Base-by-base conservation (phyloP, 2,329 filamentous ascomycete genomes). In the Pseudopithomyces maydicus region DNA sequence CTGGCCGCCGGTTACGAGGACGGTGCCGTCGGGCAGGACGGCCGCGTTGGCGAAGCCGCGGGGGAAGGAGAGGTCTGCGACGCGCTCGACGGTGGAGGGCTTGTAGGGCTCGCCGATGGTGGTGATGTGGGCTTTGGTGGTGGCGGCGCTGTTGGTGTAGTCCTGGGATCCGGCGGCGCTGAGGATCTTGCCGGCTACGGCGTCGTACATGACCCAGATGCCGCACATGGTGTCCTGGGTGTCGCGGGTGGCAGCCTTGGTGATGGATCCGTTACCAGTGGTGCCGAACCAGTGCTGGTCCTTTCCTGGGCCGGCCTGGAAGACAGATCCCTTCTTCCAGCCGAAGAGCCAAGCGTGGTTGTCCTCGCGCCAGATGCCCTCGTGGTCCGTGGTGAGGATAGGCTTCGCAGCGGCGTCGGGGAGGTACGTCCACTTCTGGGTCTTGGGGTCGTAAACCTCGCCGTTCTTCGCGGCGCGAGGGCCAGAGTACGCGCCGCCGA, bases 1-100 rank as follows among this genome's bases (percentile, higher is more conserved):
- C 43, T 66, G 62, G 12, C 67, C 67, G 5, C 66, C 67, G 10
- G 66, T 68, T 20, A 69, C 51, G 5, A 70, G 33, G 14, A 69
- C 52, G 22, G 66, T 68, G 22, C 67, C 66, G 26, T 70, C 65
- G 0, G 67, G 66, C 10, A 70, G 57, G 6, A 66, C 63, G 2
- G 67, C 64, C 0, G 52, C 59, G 20, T 67, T 67, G 19, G 63
- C 59, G 36, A 67, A 66, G 6, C 55, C 58, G n/a, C 64, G 61
- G 0, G 56, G 52, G 15, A 58, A 57, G 3, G 55, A 48, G 60
- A 66, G 65, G 35, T 65, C 52, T 6, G 61, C 42, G 2, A 64
- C 32, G 2, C 36, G 51, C 14, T 62, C 57, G 6, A 65, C 61
- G 1, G 39, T 36, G 1, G 63, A 58, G 0, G 58, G 58, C 3